A percentile compares a stretch with the other conserved stretches of the same genome.
These are phyloP conservation scores for Croton setiger DNA, from an alignment of 441 rosid genomes.

Conservation along the genomic window DNA sequence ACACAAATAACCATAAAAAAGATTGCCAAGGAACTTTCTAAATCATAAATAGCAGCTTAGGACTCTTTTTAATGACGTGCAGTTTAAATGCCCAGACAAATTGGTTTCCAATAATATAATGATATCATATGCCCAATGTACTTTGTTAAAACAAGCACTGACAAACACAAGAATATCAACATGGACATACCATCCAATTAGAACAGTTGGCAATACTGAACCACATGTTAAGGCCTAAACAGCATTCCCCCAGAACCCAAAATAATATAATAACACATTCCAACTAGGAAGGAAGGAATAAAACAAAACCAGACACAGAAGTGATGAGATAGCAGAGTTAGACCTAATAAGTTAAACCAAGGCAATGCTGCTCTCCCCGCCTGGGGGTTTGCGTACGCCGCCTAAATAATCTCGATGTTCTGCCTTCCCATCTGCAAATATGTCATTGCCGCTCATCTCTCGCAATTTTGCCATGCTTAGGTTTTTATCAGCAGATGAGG, in stretches of 20 bases:
- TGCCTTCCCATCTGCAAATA: constrained; percentile 88
- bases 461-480: constrained; percentile 69
- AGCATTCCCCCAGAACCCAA: constrained; percentile 45
- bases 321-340: constrained; percentile 36
- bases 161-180: constrained; percentile 35
- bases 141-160: constrained; percentile 23
- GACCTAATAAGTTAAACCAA: constrained; percentile 56
- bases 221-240: constrained; percentile 37
- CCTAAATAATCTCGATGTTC: constrained; percentile 87
- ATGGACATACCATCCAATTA: constrained; percentile 45
- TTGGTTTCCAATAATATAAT: constrained; percentile 8
- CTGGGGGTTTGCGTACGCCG: constrained; percentile 97
- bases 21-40: too few relatives aligned
- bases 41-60: too few relatives aligned
- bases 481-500: constrained; percentile 59
- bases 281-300: constrained; percentile 21
- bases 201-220: constrained; percentile 30
- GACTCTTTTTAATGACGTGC: neutral
- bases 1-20: too few relatives aligned
- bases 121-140: constrained; percentile 19
- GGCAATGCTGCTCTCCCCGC: constrained; percentile 95
- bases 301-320: constrained; percentile 32
- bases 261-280: constrained; percentile 46
- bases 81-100: neutral
- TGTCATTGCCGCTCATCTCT: constrained; percentile 88